Percentiles rank a stretch among this genome's conserved stretches.
Conservation (phyloP, 768 basidiomycete genomes). For the Lentinula detonsa region DNA sequence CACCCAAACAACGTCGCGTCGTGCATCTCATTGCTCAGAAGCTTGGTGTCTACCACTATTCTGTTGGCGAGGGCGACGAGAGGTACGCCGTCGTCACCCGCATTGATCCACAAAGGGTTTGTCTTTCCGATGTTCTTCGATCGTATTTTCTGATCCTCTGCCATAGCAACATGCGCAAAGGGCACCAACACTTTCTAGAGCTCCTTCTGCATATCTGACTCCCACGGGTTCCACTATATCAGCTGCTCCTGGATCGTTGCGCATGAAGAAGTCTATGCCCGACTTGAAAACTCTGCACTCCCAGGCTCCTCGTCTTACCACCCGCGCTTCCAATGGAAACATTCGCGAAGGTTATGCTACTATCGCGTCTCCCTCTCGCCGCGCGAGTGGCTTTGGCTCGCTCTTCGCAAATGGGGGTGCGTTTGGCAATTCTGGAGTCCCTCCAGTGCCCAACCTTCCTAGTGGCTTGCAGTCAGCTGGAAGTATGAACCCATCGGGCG, state of each 20-base stretch:
- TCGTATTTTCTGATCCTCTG: constrained; percentile 5
- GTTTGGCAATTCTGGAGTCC: constrained; percentile 41
- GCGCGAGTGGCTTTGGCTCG: constrained; percentile 67
- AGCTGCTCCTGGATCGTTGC: constrained; percentile 50
- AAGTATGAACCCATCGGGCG: constrained; percentile 33
- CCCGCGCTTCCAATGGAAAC: constrained; percentile 83
- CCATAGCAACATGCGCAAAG: constrained; percentile 40
- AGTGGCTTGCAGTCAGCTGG: constrained; percentile 39
- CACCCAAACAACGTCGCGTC: constrained; percentile 80
- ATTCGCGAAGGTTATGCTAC: constrained; percentile 85
- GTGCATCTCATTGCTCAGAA: constrained; percentile 97
- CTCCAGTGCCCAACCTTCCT: constrained; percentile 78
- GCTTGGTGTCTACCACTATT: constrained; percentile 92
- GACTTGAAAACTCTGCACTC: constrained; percentile 87
- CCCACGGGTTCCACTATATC: constrained; percentile 37
- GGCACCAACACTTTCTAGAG: constrained; percentile 66
- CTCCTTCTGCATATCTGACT: constrained; percentile 74
- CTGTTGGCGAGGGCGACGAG: constrained; percentile 88
- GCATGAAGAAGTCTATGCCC: constrained; percentile 98
- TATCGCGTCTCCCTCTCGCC: constrained; percentile 76
- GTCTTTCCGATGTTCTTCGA: constrained; percentile 20
- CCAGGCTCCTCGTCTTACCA: constrained; percentile 70
- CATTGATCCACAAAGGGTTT: constrained; percentile 75
- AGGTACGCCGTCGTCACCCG: constrained; percentile 92
- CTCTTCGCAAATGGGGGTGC: constrained; percentile 55